These are phyloP conservation scores for Erodium moschatum DNA, from an alignment of 441 rosid genomes.

Conservation along the genomic window DNA sequence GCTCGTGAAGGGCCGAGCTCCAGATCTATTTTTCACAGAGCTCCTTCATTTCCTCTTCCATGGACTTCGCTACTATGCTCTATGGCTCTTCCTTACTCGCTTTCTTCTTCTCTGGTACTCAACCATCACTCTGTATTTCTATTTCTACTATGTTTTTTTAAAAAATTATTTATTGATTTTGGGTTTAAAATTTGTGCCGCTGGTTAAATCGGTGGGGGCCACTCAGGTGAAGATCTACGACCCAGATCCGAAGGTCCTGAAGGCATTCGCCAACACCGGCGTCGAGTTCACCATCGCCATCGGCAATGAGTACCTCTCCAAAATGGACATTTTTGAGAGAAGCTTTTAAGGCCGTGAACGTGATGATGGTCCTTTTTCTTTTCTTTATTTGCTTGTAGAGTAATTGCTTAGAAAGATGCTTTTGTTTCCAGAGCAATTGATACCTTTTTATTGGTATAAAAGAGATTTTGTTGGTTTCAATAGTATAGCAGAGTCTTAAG, in stretches of 20 bases:
- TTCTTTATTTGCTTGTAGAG: background rate
- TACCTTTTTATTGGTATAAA: background rate
- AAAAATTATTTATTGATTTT: no score
- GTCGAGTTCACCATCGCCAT: slow-evolving; percentile 75
- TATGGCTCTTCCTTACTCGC: no score
- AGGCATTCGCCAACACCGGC: slow-evolving; percentile 66
- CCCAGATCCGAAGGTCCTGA: slow-evolving; percentile 64
- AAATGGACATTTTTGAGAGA: slow-evolving; percentile 41
- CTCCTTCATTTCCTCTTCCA: no score
- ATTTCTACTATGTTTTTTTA: no score
- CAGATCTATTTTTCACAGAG: no score
- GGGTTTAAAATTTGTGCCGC: no score
- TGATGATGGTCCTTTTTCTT: background rate
- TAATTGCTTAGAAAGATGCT: background rate
- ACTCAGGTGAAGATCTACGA: slow-evolving; percentile 85
- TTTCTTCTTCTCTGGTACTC: no score
- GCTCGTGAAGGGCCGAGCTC: no score
- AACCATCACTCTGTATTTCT: no score
- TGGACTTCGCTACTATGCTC: no score
- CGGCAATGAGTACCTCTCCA: slow-evolving; percentile 58
- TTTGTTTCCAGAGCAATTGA: background rate
- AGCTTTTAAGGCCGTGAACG: background rate
- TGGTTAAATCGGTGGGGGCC: slow-evolving; percentile 73
- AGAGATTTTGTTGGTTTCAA: background rate
- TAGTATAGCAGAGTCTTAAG: background rate